phyloP scores from a whole-genome alignment of 257 asterid species.

The Solanum piurae region DNA sequence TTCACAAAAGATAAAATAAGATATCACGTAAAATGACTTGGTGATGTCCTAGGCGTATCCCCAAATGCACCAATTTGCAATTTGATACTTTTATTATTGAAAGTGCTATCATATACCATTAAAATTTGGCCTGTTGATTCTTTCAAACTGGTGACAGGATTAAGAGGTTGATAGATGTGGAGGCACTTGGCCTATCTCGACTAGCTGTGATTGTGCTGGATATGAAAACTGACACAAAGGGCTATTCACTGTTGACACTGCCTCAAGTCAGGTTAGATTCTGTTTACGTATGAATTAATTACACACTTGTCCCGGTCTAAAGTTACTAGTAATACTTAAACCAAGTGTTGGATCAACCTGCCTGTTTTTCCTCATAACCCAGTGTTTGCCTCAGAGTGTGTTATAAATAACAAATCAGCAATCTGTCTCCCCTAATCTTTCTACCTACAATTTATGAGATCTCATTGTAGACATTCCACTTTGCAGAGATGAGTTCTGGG shows the following conservation, averaged over 20 bases:
- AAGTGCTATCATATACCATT: not conserved
- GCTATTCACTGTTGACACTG: slow-evolving; percentile 83
- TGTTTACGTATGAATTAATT: not conserved
- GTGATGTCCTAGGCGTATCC: not conserved
- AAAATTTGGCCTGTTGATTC: not conserved
- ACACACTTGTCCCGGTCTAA: not conserved
- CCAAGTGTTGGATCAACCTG: not conserved
- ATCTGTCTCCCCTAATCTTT: not conserved
- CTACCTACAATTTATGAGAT: not conserved
- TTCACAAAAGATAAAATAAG: not conserved
- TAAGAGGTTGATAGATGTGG: slow-evolving; percentile 78
- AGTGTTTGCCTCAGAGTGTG: not conserved
- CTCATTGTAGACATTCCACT: not conserved
- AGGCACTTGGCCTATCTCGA: slow-evolving; percentile 73
- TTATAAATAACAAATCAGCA: not conserved
- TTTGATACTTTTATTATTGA: not conserved
- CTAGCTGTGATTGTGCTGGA: slow-evolving; percentile 70
- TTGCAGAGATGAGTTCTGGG: slow-evolving; percentile 95
- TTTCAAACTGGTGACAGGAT: slow-evolving; percentile 40
- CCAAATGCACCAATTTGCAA: not conserved
- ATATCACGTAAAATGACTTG: not conserved
- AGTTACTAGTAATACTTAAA: not conserved
- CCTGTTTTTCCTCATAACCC: not conserved
- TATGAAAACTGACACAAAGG: slow-evolving; percentile 82
- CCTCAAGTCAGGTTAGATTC: slow-evolving; percentile 83